Conservation (phyloP, 805 yeast genomes). For the Candida ulmi region DNA sequence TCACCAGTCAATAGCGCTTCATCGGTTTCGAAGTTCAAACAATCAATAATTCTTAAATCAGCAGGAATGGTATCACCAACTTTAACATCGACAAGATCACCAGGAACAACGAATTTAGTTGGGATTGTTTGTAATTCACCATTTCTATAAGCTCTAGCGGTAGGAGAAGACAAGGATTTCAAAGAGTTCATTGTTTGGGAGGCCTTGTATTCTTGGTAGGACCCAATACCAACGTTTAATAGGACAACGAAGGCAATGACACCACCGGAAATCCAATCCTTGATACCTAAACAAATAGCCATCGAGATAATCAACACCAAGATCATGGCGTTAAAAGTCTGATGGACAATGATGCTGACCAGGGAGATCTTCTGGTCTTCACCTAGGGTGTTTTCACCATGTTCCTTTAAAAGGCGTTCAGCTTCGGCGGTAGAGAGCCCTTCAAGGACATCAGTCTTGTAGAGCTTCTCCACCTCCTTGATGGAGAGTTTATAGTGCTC, state of each 20-base stretch:
- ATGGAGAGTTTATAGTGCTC: constrained; percentile 25
- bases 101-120: constrained; percentile 65
- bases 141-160: constrained; percentile 60
- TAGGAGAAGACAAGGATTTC: constrained; percentile 60
- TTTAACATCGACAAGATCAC: constrained; percentile 56
- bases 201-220: constrained; percentile 66
- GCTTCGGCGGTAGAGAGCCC: constrained; percentile 43
- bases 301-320: constrained; percentile 63
- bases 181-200: constrained; percentile 77
- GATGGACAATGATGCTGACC: constrained; percentile 53
- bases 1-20: constrained; percentile 66
- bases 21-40: constrained; percentile 64
- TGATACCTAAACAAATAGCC: constrained; percentile 66
- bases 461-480: constrained; percentile 31
- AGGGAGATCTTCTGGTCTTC: constrained; percentile 52
- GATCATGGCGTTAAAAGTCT: constrained; percentile 74
- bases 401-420: constrained; percentile 20
- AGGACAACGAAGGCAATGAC: constrained; percentile 65
- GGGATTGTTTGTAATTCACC: constrained; percentile 53
- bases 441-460: constrained; percentile 35
- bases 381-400: constrained; percentile 61
- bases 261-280: constrained; percentile 80
- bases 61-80: constrained; percentile 80
- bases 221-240: constrained; percentile 62
- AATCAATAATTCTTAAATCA: constrained; percentile 53